A percentile compares a stretch with the other conserved stretches of the same genome.
Evolutionary conservation across 108 stramenopile species (phyloP).

Genomic region (Fragilaria radians): DNA sequence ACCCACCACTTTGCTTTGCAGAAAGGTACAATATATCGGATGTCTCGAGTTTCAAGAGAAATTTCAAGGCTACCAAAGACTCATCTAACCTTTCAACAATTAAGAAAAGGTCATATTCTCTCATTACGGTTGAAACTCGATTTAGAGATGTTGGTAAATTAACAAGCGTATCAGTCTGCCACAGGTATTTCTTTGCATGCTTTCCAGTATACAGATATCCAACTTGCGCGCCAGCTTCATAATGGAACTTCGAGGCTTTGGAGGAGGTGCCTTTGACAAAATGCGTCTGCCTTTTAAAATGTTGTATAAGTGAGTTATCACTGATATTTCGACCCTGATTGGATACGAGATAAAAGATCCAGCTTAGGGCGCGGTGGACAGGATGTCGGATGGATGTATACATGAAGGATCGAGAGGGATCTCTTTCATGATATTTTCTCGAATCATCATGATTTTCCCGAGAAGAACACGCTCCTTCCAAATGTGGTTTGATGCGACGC

Average conservation of each 20-base stretch:
- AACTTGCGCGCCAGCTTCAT: not conserved
- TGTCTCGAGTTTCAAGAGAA: constrained; percentile 29
- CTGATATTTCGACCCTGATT: not conserved
- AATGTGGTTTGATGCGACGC: too few relatives aligned
- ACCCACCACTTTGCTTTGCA: constrained; percentile 1
- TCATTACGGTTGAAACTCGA: constrained; percentile 16
- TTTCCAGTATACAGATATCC: not conserved
- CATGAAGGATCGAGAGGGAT: not conserved
- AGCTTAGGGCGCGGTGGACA: not conserved
- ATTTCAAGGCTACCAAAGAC: constrained; percentile 31
- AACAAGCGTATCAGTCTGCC: not conserved
- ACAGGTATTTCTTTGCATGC: not conserved
- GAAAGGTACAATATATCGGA: constrained; percentile 34
- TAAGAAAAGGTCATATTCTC: constrained; percentile 32
- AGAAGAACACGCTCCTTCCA: not conserved
- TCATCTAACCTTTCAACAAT: constrained; percentile 45
- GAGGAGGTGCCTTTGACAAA: not conserved
- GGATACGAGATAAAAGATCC: not conserved
- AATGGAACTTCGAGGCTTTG: not conserved
- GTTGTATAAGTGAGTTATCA: not conserved
- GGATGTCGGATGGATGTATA: not conserved
- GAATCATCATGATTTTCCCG: not conserved
- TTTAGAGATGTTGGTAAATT: not conserved
- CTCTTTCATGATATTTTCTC: not conserved
- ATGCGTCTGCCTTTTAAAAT: not conserved